Evolutionary conservation across 352 stramenopile species (phyloP).

Genomic region (Pythium aristosporum): DNA sequence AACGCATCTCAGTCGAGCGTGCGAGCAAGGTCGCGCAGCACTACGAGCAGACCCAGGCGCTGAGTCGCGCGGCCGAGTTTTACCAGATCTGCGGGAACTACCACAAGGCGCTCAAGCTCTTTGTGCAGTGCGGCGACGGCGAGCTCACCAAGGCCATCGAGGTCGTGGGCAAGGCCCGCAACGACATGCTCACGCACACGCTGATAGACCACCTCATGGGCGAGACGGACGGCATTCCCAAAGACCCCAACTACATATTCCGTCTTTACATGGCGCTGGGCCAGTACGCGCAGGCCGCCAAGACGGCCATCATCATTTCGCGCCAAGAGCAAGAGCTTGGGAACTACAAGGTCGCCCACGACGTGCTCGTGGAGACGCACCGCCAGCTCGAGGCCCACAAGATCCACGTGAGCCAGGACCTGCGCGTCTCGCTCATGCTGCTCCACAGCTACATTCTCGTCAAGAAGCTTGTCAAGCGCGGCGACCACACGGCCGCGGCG

Average conservation of each 20-base stretch:
- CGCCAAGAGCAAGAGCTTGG: conserved; percentile 91
- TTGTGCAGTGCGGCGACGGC: conserved; percentile 86
- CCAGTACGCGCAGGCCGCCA: conserved; percentile 92
- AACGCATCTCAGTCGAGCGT: conserved; percentile 83
- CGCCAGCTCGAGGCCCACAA: conserved; percentile 82
- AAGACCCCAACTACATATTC: conserved; percentile 95
- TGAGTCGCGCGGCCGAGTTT: conserved; percentile 82
- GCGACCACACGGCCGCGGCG: conserved; percentile 83
- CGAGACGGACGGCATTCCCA: conserved; percentile 91
- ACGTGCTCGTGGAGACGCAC: conserved; percentile 91
- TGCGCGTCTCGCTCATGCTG: conserved; percentile 87
- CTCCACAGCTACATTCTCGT: conserved; percentile 94
- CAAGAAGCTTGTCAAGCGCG: conserved; percentile 90
- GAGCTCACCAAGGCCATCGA: conserved; percentile 90
- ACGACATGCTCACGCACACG: conserved; percentile 94
- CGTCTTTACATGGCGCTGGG: conserved; percentile 93
- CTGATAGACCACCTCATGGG: conserved; percentile 96
- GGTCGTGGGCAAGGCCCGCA: conserved; percentile 90
- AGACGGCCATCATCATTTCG: conserved; percentile 94
- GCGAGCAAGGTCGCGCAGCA: conserved; percentile 88
- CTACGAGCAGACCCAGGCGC: conserved; percentile 84
- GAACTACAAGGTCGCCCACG: conserved; percentile 92
- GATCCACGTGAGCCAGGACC: conserved; percentile 86
- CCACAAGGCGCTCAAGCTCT: conserved; percentile 89
- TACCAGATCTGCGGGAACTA: conserved; percentile 91